phyloP scores from a whole-genome alignment of 352 stramenopile genomes.

The Phytophthora megakarya region DNA sequence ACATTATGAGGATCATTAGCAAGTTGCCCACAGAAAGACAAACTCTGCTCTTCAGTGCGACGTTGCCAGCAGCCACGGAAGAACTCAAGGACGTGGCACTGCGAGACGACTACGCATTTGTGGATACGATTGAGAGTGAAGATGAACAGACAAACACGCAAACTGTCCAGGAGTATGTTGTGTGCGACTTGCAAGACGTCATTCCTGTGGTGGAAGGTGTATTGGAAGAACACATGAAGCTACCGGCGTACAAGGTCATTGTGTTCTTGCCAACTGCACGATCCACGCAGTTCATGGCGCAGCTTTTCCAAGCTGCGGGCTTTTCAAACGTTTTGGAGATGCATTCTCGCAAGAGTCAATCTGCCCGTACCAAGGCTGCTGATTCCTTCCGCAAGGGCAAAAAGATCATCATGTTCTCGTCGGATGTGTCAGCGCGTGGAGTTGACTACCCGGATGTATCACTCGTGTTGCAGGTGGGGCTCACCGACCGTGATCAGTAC shows the following conservation, averaged over 20 bases:
- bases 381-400: constrained; percentile 88
- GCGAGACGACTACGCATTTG: constrained; percentile 82
- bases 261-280: constrained; percentile 95
- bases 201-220: constrained; percentile 71
- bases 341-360: constrained; percentile 96
- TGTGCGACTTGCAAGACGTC: constrained; percentile 74
- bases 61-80: constrained; percentile 86
- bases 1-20: constrained; percentile 92
- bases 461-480: constrained; percentile 85
- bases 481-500: constrained; percentile 92
- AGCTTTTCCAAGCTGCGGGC: constrained; percentile 83
- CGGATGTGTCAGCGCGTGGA: constrained; percentile 94
- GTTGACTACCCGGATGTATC: constrained; percentile 97
- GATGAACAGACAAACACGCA: constrained; percentile 90
- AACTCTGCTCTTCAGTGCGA: constrained; percentile 96
- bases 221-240: constrained; percentile 82
- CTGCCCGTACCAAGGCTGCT: constrained; percentile 82
- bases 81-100: constrained; percentile 90
- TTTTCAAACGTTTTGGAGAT: constrained; percentile 92
- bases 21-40: constrained; percentile 73
- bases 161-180: constrained; percentile 83
- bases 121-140: constrained; percentile 93
- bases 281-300: constrained; percentile 86
- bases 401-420: constrained; percentile 93
- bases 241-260: constrained; percentile 93